Evolutionary conservation across 352 stramenopile genomes (phyloP).

Genomic region (Paralagenidium karlingii): DNA sequence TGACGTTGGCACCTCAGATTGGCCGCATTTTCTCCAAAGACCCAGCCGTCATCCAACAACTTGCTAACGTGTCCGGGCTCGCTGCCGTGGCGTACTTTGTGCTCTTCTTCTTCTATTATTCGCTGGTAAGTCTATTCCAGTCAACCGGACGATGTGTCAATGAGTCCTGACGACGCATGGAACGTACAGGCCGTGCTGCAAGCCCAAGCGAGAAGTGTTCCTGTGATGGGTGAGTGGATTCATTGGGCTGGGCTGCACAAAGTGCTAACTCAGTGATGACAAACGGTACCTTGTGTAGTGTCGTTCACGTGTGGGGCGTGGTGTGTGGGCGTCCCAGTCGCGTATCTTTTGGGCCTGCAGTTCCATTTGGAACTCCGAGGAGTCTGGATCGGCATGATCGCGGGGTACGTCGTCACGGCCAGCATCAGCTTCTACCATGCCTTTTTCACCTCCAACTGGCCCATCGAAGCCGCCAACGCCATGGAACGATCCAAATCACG

Average conservation of each 20-base stretch:
- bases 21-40: conserved; percentile 64
- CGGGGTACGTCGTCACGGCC: conserved; percentile 64
- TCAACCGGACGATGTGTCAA: neutral
- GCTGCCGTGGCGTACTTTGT: conserved; percentile 48
- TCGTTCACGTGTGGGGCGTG: no score
- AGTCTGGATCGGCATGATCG: conserved; percentile 60
- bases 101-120: conserved; percentile 74
- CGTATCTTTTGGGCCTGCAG: conserved; percentile 53
- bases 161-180: neutral
- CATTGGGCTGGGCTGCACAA: conserved; percentile 28
- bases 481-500: conserved; percentile 40
- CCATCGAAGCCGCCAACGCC: conserved; percentile 27
- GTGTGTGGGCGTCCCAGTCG: conserved; percentile 52
- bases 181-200: conserved; percentile 38
- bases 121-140: conserved; percentile 18
- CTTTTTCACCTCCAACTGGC: conserved; percentile 50
- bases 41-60: conserved; percentile 38
- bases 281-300: conserved; percentile 5
- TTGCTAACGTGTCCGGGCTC: conserved; percentile 43
- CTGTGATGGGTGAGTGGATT: no score
- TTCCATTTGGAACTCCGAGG: conserved; percentile 48
- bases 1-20: conserved; percentile 27
- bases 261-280: neutral
- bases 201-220: conserved; percentile 36
- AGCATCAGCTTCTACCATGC: conserved; percentile 47